Evolutionary conservation across 2,329 filamentous ascomycete species (phyloP).

Genomic region (Ascochyta lentis): DNA sequence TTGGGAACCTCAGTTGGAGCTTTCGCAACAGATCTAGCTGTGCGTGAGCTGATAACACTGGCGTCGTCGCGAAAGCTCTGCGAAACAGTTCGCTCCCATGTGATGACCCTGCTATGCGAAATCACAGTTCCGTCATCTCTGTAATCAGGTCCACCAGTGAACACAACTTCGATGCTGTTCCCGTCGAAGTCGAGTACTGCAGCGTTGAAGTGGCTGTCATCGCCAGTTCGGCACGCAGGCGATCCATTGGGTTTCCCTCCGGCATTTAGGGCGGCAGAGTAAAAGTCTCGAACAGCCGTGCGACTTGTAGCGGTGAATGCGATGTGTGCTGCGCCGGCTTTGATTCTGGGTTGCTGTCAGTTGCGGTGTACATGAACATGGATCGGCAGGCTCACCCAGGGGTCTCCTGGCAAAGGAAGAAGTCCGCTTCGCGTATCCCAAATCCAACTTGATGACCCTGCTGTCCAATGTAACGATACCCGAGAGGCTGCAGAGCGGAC

Average conservation of each 20-base stretch:
- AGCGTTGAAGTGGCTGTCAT: constrained; percentile 66
- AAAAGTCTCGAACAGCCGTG: constrained; percentile 73
- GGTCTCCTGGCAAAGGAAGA: constrained; percentile 69
- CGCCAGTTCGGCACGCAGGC: constrained; percentile 60
- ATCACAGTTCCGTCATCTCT: constrained; percentile 50
- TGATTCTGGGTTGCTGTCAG: constrained; percentile 45
- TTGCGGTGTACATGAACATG: constrained; percentile 26
- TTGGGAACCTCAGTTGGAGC: constrained; percentile 32
- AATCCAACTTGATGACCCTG: constrained; percentile 68
- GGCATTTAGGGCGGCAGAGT: constrained; percentile 71
- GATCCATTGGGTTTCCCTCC: constrained; percentile 66
- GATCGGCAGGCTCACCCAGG: constrained; percentile 56
- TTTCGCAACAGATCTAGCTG: constrained; percentile 31
- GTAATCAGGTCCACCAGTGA: constrained; percentile 54
- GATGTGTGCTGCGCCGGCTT: constrained; percentile 65
- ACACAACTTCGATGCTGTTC: constrained; percentile 82
- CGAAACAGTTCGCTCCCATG: constrained; percentile 44
- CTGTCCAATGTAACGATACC: constrained; percentile 73
- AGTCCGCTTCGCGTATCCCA: constrained; percentile 66
- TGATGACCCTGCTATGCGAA: constrained; percentile 55
- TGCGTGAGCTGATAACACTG: constrained; percentile 41
- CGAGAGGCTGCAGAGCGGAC: constrained; percentile 77
- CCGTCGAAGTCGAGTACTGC: constrained; percentile 79
- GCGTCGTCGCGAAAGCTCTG: constrained; percentile 41
- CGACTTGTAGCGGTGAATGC: constrained; percentile 73